Evolutionary conservation across 345 rosid genomes (phyloP), one percentile per base, ranked within the genome.

Genomic region (Populus nigra): DNA sequence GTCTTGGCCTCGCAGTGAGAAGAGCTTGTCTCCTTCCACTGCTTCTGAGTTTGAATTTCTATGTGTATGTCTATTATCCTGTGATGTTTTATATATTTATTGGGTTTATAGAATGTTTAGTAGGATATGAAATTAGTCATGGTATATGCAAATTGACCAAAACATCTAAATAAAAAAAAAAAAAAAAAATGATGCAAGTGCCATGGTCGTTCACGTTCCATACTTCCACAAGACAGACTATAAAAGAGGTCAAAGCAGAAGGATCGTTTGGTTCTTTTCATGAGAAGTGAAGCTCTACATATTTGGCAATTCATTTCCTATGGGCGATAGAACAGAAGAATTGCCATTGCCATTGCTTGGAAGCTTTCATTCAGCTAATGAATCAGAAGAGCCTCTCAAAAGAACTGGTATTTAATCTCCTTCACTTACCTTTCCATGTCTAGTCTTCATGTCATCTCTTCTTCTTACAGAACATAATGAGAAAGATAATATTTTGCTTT

Each of bases 331-430:
- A 72, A 80, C 27, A 61, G 84, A 76, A n/a, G 69, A 71, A 23
- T 74, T 79, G 10, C 83, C 86, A 27, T 74, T 79, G 10, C 83
- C 86, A 25, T 65, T 87, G 15, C 76, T 83, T 11, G 43, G 73
- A 59, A 35, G 55, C 74, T 45, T 76, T 63, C 77, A 81, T 65
- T 66, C 72, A 33, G 23, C 55, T 25, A 43, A 27, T 33, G 33
- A 50, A 68, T 12, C 79, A 39, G 79, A 41, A 81, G 50, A n/a
- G 45, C 22, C 73, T 47, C 18, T 73, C 72, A 73, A 83, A 71
- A 85, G 90, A 82, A 83, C 84, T 41, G 88, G 90, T 83, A 80
- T 62, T 61, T 49, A 38, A 38, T 53, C 27, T 17, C 47, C 43
- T 47, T 22, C 31, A 5, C 4, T 61, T 61, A 3, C 7, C 63